Conservation (phyloP, 495 filamentous ascomycete species). For the Neurospora sublineolata region DNA sequence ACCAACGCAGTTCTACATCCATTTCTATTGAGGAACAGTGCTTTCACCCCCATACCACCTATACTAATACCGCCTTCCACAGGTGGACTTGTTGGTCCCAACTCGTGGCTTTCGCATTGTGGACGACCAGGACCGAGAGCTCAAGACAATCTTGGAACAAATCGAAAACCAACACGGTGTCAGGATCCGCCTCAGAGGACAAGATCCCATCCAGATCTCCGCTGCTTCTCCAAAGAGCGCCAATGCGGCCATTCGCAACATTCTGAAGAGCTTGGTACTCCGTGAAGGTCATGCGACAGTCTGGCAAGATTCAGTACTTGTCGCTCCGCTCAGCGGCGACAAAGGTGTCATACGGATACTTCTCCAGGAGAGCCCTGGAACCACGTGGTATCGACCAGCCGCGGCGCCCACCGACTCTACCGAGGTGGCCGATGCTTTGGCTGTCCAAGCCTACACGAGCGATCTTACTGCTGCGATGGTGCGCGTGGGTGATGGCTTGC, state of each 20-base stretch:
- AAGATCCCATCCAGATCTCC: constrained; percentile 1
- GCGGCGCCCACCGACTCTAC: not conserved
- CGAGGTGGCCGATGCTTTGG: not conserved
- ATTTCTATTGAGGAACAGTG: not conserved
- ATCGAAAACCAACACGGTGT: constrained; percentile 4
- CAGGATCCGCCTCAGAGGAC: constrained; percentile 1
- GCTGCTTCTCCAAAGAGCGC: constrained; percentile 5
- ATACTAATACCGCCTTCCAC: not conserved
- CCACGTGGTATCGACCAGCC: constrained; percentile 1
- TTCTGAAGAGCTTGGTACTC: not conserved
- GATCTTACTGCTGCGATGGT: constrained; percentile 1
- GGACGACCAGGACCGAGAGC: constrained; percentile 8
- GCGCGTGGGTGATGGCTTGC: not conserved
- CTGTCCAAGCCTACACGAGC: constrained; percentile 3
- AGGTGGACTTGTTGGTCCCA: not conserved
- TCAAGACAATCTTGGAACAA: constrained; percentile 3
- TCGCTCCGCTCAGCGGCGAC: constrained; percentile 3
- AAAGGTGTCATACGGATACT: not conserved
- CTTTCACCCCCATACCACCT: not conserved
- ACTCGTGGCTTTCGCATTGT: constrained; percentile 3
- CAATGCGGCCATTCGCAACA: not conserved
- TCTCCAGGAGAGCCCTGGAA: not conserved
- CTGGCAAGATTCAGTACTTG: constrained; percentile 6
- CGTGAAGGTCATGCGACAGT: constrained; percentile 3
- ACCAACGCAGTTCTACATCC: not conserved